Evolutionary conservation across 192 early-diverging fungal genomes (phyloP), one percentile per base, ranked within the genome.

Genomic region (Mortierella alpina): DNA sequence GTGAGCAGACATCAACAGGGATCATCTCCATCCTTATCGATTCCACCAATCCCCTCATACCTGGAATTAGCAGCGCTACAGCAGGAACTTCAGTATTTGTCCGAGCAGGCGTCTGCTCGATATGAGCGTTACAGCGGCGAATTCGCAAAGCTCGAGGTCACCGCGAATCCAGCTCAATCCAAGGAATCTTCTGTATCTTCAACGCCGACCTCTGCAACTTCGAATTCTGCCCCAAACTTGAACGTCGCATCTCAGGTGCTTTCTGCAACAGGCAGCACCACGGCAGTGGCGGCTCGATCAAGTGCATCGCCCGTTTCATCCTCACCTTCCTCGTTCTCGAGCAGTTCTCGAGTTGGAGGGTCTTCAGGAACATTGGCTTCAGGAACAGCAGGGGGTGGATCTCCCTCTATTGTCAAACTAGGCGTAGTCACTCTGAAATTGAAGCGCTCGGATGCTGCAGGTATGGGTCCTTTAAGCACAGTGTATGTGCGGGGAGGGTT

Each of bases 391-490:
- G 50, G 64, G 1, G 63, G 54, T 5, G 41, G 46, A 7, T 52
- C 62, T 2, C 54, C 69, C 39, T 50, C 77, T 2, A 13, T 67
- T 45, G 60, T 70, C n/a, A 80, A 80, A 31, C 70, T 64, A 22
- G 75, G 75, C 8, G 75, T 78, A 10, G 68, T 78, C 15, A 78
- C 75, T 5, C 45, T 78, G 42, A 80, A 80, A 13, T 39, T 80
- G 18, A 80, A 80, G 55, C 77, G 77, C 13, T 72, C 77, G 23
- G 77, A 80, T 63, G 77, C 70, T 41, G 59, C 77, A 54, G 65
- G 63, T 74, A 67, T 0, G 12, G 9, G 0, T n/a, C 39, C 4
- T 20, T 55, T 7, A 7, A 14, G 49, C 17, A 17, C 2, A 50
- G 17, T 50, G 49, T 50, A 50, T 50, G 4, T 2, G 12, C 17